A percentile compares a stretch with the other conserved stretches of the same genome.
These are phyloP conservation scores for Penicillium flavigenum DNA, from an alignment of 495 filamentous ascomycete genomes.

Conservation along the genomic window DNA sequence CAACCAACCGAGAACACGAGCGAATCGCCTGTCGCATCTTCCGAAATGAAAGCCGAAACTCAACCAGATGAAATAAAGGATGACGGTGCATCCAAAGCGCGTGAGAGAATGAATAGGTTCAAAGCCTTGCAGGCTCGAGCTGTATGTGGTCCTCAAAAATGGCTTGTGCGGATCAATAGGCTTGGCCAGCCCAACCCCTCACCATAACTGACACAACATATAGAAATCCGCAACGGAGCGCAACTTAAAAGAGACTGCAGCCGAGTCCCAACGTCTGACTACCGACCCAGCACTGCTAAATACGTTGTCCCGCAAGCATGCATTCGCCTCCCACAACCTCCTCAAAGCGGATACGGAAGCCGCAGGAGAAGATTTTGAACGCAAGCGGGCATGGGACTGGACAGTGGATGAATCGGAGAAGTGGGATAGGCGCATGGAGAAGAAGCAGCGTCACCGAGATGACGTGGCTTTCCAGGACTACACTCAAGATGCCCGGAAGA, in stretches of 20 bases:
- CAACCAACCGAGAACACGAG: constrained; percentile 9
- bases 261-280: constrained; percentile 76
- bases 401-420: constrained; percentile 88
- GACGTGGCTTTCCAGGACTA: constrained; percentile 92
- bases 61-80: constrained; percentile 21
- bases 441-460: constrained; percentile 79
- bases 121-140: constrained; percentile 82
- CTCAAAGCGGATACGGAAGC: constrained; percentile 87
- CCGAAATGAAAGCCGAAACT: constrained; percentile 16
- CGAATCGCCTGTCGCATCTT: constrained; percentile 8
- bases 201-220: constrained; percentile 19
- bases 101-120: constrained; percentile 54
- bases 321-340: constrained; percentile 86
- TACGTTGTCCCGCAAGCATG: constrained; percentile 73
- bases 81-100: constrained; percentile 34
- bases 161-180: not conserved
- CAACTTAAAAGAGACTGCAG: constrained; percentile 80
- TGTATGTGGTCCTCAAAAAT: constrained; percentile 34
- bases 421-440: constrained; percentile 87
- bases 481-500: constrained; percentile 77
- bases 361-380: constrained; percentile 87
- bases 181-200: not conserved
- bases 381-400: constrained; percentile 98
- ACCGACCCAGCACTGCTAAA: constrained; percentile 72
- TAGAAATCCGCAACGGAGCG: constrained; percentile 70